Conservation (phyloP, 768 basidiomycete genomes). For the Suillus lakei region DNA sequence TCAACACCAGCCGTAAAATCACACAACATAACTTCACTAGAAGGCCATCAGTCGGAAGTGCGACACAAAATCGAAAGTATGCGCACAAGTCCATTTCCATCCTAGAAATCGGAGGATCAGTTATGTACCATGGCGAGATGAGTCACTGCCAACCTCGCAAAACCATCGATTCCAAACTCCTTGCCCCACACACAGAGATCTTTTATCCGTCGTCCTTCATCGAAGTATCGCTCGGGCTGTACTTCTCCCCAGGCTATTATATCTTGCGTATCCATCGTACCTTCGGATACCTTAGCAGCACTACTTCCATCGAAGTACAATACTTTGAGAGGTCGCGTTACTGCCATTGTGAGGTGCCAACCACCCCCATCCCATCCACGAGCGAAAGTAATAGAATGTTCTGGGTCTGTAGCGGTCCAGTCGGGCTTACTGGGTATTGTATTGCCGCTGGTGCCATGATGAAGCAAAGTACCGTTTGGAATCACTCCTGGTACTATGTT, state of each 20-base stretch:
- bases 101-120: slow-evolving; percentile 23
- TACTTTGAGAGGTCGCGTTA: slow-evolving; percentile 33
- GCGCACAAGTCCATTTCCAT: slow-evolving; percentile 58
- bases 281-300: slow-evolving; percentile 34
- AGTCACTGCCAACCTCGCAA: slow-evolving; percentile 28
- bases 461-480: slow-evolving; percentile 41
- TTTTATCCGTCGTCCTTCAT: slow-evolving; percentile 32
- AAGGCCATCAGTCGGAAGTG: background rate
- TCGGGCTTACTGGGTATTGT: slow-evolving; percentile 33
- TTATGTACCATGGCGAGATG: no score
- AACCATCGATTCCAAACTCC: slow-evolving; percentile 36
- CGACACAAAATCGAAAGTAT: background rate
- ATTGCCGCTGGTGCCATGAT: slow-evolving; percentile 31
- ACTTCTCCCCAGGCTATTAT: slow-evolving; percentile 35
- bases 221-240: slow-evolving; percentile 17
- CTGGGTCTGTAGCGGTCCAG: slow-evolving; percentile 42
- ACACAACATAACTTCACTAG: slow-evolving; percentile 54
- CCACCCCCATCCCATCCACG: slow-evolving; percentile 16
- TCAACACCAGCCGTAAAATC: slow-evolving; percentile 47
- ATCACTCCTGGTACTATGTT: slow-evolving; percentile 38
- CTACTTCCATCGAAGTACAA: slow-evolving; percentile 39
- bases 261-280: slow-evolving; percentile 42
- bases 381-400: slow-evolving; percentile 44
- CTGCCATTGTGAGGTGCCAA: slow-evolving; percentile 35
- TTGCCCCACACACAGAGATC: slow-evolving; percentile 40